Evolutionary conservation across 352 stramenopile species (phyloP), one percentile per base, ranked within the genome.

Genomic region (Globisporangium uncinulatum): DNA sequence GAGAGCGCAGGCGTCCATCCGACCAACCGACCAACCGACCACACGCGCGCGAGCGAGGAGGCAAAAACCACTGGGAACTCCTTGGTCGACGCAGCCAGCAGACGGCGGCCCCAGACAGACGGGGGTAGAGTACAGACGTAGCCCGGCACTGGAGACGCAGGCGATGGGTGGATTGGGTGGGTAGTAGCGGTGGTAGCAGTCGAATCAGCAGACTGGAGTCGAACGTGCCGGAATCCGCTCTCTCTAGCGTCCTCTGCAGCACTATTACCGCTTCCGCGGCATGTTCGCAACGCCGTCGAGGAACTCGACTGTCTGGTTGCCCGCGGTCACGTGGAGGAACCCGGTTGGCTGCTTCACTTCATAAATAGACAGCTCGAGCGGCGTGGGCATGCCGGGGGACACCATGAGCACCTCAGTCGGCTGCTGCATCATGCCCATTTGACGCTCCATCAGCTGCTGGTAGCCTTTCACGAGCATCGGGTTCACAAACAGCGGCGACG

Each of bases 301-400:
- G 57, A 92, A 92, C 59, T 92, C 82, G 46, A 92, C 82, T 3
- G 82, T 92, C 71, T 92, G 82, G 64, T 92, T 92, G 51, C 82
- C 82, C 32, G 74, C 65, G 2, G 82, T 92, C 61, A 92, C 82
- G 63, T 92, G 82, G 24, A 92, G 71, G 54, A 87, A 83, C 42
- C 82, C 82, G 15, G 82, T 92, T 6, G 82, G 82, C 57, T 92
- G 82, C 65, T 92, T 92, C 66, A 77, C 76, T 62, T 92, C 82
- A 74, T 92, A 92, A 73, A 89, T 89, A 63, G 82, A 92, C 51
- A 92, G 61, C 61, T 92, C 79, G 52, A 89, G 63, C 6, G 82
- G 82, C 43, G 82, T 89, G 37, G 82, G 82, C 47, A 89, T 51
- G 19, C 82, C 82, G 1, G 82, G 82, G 10, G 79, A 86, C 31